Base-by-base conservation (phyloP, 257 asterid species). In the Craterostigma plantagineum region DNA sequence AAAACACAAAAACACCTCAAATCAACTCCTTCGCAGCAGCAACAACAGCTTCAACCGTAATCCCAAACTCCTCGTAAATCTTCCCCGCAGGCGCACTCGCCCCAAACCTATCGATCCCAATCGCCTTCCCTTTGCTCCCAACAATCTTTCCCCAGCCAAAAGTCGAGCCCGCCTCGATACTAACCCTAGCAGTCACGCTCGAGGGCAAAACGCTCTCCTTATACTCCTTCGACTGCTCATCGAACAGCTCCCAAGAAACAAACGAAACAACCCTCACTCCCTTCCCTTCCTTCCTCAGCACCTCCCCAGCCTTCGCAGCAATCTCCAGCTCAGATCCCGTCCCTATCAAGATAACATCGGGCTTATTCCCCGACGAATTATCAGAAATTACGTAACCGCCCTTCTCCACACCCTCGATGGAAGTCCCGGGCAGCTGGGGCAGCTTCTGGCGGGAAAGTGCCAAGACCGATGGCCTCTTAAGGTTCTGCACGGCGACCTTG, bases 241-340 rank as follows among this genome's bases (percentile, higher is more conserved):
- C 90, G 14, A 67, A 79, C 52, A 79, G 92, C 65, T 79, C 92
- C 92, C 92, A 79, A 33, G 77, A 69, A 56, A 79, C 90, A 0
- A 79, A 51, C 36, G 92, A 79, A 49, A 75, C 87, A 7, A 79
- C 92, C 52, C 92, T 75, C 38, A 79, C 92, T 0, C 58, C 64
- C 55, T 75, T 79, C 7, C 90, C 92, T 51, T 79, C 90, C 68
- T 72, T 79, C 53, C 92, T 75, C 40, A 79, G 67, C 30, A 72
- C 83, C 14, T 75, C 92, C 9, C 67, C 92, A 39, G 92, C 92
- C 59, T 72, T 75, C 11, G 68, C 80, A 39, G 83, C 90, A 55
- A 79, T 79, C 50, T 79, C 92, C 70, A 79, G 53, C 65, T 79
- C 92, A 0, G 92, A 79, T 38, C 92, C 92, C 5, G 92, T 79